A percentile compares a stretch with the other conserved stretches of the same genome.
phyloP scores from a whole-genome alignment of 805 yeast species.

The Novakomyces olei region DNA sequence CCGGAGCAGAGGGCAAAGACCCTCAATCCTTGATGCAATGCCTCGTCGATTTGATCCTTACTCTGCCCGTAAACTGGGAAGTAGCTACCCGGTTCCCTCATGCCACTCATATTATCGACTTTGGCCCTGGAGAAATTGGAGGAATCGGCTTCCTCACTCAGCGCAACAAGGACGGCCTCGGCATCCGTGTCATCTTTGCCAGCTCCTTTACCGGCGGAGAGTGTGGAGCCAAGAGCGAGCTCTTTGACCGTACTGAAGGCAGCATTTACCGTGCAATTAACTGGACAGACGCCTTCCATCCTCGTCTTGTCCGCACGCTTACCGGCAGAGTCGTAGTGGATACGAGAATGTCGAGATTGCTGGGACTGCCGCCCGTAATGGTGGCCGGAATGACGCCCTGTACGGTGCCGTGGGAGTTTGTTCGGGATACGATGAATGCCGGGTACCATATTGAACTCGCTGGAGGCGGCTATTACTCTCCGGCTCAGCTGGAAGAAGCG shows the following conservation, averaged over 20 bases:
- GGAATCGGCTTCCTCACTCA: conserved; percentile 92
- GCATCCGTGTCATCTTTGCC: conserved; percentile 80
- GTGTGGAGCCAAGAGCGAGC: conserved; percentile 86
- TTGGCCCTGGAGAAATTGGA: conserved; percentile 97
- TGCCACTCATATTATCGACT: conserved; percentile 79
- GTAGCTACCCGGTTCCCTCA: conserved; percentile 42
- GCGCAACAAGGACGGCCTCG: conserved; percentile 96
- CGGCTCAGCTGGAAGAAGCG: conserved; percentile 49
- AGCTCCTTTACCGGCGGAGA: conserved; percentile 78
- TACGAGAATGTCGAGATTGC: conserved; percentile 76
- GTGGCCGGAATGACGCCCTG: conserved; percentile 99
- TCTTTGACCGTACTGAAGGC: conserved; percentile 46
- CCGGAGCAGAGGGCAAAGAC: conserved; percentile 52
- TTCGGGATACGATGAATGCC: conserved; percentile 80
- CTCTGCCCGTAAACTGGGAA: conserved; percentile 90
- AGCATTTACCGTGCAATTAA: conserved; percentile 64
- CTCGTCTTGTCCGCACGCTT: conserved; percentile 55
- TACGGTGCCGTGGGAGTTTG: conserved; percentile 84
- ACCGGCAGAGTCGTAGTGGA: conserved; percentile 55
- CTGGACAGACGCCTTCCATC: conserved; percentile 78
- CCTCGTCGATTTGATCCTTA: conserved; percentile 60
- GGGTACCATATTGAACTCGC: conserved; percentile 96
- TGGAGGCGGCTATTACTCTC: conserved; percentile 92
- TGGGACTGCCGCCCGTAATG: conserved; percentile 89
- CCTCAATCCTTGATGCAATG: conserved; percentile 10